A percentile compares a stretch with the other conserved stretches of the same genome.
These are phyloP conservation scores for Beauveria varroae DNA, from an alignment of 2,329 filamentous ascomycete genomes.

Conservation along the genomic window DNA sequence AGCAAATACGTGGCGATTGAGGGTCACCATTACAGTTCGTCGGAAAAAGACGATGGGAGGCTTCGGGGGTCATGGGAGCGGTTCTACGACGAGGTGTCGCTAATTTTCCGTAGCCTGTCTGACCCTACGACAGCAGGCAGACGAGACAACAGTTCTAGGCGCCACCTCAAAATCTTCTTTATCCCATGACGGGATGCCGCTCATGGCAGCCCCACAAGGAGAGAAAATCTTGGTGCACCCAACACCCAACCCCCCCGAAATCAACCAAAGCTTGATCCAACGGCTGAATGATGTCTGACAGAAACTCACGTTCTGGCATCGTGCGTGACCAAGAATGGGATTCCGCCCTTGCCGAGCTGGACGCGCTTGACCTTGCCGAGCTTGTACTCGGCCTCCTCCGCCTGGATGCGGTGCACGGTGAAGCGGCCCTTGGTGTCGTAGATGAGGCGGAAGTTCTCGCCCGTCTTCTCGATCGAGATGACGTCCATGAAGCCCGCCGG, in stretches of 20 bases:
- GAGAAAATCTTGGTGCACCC: background rate
- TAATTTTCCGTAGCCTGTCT: background rate
- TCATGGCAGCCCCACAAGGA: background rate
- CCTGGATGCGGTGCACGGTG: conserved; percentile 98
- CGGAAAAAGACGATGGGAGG: conserved; percentile 20
- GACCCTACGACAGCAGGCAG: conserved; percentile 8
- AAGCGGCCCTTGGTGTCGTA: conserved; percentile 99
- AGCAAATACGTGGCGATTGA: conserved; percentile 27
- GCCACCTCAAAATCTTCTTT: background rate
- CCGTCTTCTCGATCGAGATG: conserved; percentile 98
- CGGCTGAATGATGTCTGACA: conserved; percentile 98
- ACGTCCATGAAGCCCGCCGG: conserved; percentile 99
- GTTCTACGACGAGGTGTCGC: conserved; percentile 5
- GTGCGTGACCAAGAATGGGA: conserved; percentile 99
- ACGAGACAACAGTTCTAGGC: background rate
- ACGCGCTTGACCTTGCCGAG: conserved; percentile 99
- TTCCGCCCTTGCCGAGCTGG: conserved; percentile 97
- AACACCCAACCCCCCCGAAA: conserved; percentile 23
- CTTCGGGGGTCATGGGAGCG: conserved; percentile 1
- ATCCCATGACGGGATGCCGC: background rate
- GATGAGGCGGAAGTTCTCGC: conserved; percentile 99
- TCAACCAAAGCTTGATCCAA: conserved; percentile 98
- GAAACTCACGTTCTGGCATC: conserved; percentile 99
- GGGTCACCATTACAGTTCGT: conserved; percentile 8
- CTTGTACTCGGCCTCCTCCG: conserved; percentile 99